Percentiles rank a stretch among this genome's conserved stretches.
These are phyloP conservation scores for Triticum urartu DNA, from an alignment of 176 grass and related monocot species.

Conservation along the genomic window DNA sequence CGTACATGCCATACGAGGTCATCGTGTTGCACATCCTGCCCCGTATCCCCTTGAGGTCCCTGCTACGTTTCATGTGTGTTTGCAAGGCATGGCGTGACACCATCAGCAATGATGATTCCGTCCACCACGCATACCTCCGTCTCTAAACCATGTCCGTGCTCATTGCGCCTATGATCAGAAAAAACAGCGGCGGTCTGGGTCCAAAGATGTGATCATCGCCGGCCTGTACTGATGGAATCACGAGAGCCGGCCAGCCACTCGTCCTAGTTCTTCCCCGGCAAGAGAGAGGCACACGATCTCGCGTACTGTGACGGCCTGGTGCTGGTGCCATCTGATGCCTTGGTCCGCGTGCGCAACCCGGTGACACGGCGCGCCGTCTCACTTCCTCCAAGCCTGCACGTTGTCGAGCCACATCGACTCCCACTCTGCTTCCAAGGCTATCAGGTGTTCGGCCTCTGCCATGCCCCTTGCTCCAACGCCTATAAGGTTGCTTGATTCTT, in stretches of 20 bases:
- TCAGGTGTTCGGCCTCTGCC: no score
- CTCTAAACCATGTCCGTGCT: no score
- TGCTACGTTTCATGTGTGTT: neutral
- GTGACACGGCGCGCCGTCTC: no score
- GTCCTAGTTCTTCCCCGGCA: neutral
- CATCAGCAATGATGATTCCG: neutral
- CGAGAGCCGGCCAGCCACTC: neutral
- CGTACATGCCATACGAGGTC: neutral
- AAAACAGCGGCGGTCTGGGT: neutral
- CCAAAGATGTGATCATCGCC: neutral
- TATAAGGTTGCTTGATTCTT: no score
- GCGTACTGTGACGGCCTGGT: neutral
- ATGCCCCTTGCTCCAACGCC: no score
- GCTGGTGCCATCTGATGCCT: no score
- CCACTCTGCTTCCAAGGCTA: no score
- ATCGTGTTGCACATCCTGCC: neutral
- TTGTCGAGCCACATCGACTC: no score
- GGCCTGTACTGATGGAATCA: neutral
- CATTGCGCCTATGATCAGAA: neutral
- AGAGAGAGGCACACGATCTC: neutral
- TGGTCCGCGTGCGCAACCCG: no score
- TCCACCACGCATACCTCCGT: neutral
- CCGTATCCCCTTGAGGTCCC: neutral
- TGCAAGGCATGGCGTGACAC: neutral
- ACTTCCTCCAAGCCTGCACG: no score